Evolutionary conservation across 371 early-diverging fungal species (phyloP).

Genomic region (Mortierella sp.): DNA sequence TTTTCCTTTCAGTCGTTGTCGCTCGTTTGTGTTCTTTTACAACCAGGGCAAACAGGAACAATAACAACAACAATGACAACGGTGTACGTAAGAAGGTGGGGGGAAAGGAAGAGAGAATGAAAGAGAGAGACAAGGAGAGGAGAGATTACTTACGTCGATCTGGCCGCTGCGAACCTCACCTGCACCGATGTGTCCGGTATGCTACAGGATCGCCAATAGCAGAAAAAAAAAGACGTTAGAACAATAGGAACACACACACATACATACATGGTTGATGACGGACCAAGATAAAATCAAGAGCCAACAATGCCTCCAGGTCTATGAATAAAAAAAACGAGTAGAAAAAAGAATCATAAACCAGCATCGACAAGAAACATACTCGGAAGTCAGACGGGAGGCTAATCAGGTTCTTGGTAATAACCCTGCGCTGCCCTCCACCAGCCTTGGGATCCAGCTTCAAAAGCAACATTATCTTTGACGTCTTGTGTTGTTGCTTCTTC

Average conservation of each 20-base stretch:
- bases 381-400: constrained; percentile 56
- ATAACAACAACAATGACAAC: not conserved
- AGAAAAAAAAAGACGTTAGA: constrained; percentile 19
- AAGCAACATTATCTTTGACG: constrained; percentile 47
- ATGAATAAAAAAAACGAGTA: not conserved
- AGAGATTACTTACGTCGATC: constrained; percentile 49
- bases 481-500: constrained; percentile 17
- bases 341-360: not conserved
- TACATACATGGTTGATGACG: not conserved
- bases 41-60: constrained; percentile 23
- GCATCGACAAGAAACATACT: constrained; percentile 18
- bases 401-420: constrained; percentile 54
- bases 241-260: not conserved
- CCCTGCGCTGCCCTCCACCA: constrained; percentile 40
- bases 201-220: constrained; percentile 35
- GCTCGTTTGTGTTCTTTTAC: not conserved
- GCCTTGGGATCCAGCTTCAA: constrained; percentile 51
- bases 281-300: not conserved
- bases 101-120: not conserved
- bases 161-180: constrained; percentile 58
- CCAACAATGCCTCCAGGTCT: not conserved
- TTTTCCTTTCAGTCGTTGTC: not conserved
- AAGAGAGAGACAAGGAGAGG: not conserved
- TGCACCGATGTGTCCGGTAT: constrained; percentile 60
- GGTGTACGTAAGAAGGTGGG: not conserved